Percentiles rank a stretch among this genome's conserved stretches.
Conservation (phyloP, 1,139 yeast species). For the Debaryomyces subglobosus region DNA sequence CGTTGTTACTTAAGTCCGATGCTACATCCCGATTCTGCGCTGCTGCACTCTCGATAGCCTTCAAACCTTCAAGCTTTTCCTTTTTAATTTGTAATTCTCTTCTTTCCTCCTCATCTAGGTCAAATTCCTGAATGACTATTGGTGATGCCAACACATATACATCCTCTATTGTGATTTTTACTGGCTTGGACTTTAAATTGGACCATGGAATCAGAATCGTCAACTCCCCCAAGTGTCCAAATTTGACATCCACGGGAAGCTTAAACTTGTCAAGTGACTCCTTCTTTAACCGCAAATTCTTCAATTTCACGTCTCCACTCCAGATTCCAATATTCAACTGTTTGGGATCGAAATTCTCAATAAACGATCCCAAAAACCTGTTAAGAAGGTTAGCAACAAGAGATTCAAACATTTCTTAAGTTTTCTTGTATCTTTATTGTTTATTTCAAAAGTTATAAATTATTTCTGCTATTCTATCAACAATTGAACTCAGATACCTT, state of each 20-base stretch:
- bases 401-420: slow-evolving; percentile 54
- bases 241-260: slow-evolving; percentile 85
- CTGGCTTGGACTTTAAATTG: slow-evolving; percentile 89
- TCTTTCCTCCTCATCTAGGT: slow-evolving; percentile 65
- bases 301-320: slow-evolving; percentile 94
- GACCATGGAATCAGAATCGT: slow-evolving; percentile 97
- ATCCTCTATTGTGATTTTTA: slow-evolving; percentile 85
- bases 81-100: slow-evolving; percentile 69
- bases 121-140: slow-evolving; percentile 51
- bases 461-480: background rate
- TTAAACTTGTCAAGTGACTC: slow-evolving; percentile 85
- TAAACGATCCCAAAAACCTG: slow-evolving; percentile 67
- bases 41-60: slow-evolving; percentile 53
- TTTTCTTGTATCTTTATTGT: background rate
- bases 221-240: slow-evolving; percentile 89
- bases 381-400: slow-evolving; percentile 58
- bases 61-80: slow-evolving; percentile 70
- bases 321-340: slow-evolving; percentile 95
- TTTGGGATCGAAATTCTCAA: slow-evolving; percentile 93
- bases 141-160: slow-evolving; percentile 85
- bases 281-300: slow-evolving; percentile 72
- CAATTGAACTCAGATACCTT: background rate
- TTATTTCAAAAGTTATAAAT: background rate
- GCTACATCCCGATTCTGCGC: slow-evolving; percentile 42
- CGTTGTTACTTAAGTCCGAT: slow-evolving; percentile 56